Conservation (phyloP, 2,329 filamentous ascomycete species). For the Exophiala sp. region DNA sequence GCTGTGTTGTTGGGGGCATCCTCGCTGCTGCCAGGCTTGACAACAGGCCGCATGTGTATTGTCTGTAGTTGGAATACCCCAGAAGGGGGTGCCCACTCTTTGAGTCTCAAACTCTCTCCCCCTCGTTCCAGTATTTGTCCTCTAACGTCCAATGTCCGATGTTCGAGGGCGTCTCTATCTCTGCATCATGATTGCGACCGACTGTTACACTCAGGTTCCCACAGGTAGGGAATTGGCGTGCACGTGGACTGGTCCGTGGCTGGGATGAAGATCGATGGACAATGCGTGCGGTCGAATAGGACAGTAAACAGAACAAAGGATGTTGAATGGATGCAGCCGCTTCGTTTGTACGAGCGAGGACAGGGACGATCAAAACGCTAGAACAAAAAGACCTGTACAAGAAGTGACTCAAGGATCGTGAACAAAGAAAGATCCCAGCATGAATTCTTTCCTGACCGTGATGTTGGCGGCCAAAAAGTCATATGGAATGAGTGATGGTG, state of each 20-base stretch:
- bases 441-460: no score
- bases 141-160: conserved; percentile 14
- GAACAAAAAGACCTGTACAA: no score
- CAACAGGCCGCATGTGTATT: conserved; percentile 22
- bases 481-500: no score
- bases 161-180: conserved; percentile 10
- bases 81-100: conserved; percentile 14
- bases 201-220: conserved; percentile 12
- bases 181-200: conserved; percentile 18
- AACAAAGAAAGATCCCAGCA: no score
- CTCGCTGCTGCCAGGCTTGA: conserved; percentile 13
- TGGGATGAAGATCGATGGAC: conserved; percentile 7
- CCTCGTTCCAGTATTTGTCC: conserved; percentile 11
- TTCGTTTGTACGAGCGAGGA: no score
- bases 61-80: conserved; percentile 9
- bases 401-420: no score
- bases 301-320: conserved; percentile 1
- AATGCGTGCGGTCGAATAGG: not conserved
- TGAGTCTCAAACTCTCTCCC: conserved; percentile 12
- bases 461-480: no score
- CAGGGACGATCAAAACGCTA: no score
- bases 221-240: conserved; percentile 3
- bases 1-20: conserved; percentile 57
- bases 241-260: not conserved
- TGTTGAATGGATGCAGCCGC: not conserved